Conservation (phyloP, 352 stramenopile species). For the Sclerospora graminicola region DNA sequence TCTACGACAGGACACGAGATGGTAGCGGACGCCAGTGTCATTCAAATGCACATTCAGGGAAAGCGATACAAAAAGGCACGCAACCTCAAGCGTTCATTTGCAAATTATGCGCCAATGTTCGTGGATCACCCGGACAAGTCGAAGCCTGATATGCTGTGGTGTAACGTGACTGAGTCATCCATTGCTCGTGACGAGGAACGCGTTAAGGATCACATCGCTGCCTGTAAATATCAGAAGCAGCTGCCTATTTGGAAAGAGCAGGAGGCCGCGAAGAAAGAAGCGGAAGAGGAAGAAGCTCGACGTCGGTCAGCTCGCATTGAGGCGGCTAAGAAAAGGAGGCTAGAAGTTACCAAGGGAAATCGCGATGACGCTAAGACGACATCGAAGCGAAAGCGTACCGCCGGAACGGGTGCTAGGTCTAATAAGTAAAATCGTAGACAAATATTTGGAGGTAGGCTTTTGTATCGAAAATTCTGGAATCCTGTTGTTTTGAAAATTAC, state of each 20-base stretch:
- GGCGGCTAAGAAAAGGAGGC: slow-evolving; percentile 20
- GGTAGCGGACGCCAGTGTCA: slow-evolving; percentile 40
- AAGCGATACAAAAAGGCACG: slow-evolving; percentile 48
- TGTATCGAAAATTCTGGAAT: slow-evolving; percentile 16
- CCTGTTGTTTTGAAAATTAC: background rate
- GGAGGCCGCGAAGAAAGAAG: slow-evolving; percentile 28
- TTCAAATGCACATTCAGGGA: slow-evolving; percentile 38
- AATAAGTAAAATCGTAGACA: background rate
- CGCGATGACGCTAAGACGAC: slow-evolving; percentile 1
- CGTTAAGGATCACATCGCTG: slow-evolving; percentile 44
- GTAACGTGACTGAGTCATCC: slow-evolving; percentile 47
- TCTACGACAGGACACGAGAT: slow-evolving; percentile 57
- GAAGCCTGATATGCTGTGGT: slow-evolving; percentile 46
- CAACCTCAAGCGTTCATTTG: slow-evolving; percentile 36
- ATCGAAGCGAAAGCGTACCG: slow-evolving; percentile 10
- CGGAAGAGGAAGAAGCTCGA: slow-evolving; percentile 21
- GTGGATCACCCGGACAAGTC: slow-evolving; percentile 43
- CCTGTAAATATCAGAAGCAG: slow-evolving; percentile 43
- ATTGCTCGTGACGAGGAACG: slow-evolving; percentile 36
- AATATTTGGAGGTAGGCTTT: slow-evolving; percentile 5
- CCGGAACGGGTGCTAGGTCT: background rate
- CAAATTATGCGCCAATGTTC: slow-evolving; percentile 55
- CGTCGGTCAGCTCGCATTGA: slow-evolving; percentile 15
- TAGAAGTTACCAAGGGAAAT: slow-evolving; percentile 10
- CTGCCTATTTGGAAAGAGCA: slow-evolving; percentile 38